phyloP scores from a whole-genome alignment of 805 yeast genomes.

The Candida cerambycidarum region DNA sequence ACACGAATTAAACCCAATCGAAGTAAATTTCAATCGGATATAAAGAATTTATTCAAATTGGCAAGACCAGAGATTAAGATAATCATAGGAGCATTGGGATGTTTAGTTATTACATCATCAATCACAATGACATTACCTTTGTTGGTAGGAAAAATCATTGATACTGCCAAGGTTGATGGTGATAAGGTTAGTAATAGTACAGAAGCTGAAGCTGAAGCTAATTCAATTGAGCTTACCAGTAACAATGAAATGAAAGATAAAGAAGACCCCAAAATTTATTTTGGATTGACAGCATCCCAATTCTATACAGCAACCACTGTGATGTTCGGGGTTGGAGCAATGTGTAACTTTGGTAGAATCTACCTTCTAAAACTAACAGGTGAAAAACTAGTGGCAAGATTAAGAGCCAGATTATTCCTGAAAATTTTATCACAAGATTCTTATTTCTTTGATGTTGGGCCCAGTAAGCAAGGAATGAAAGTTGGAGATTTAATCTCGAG shows the following conservation, averaged over 20 bases:
- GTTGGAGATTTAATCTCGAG: conserved; percentile 92
- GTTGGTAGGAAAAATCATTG: conserved; percentile 83
- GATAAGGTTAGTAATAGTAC: conserved; percentile 15
- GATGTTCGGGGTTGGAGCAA: conserved; percentile 69
- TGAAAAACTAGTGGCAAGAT: conserved; percentile 80
- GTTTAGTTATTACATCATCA: conserved; percentile 69
- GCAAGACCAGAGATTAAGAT: conserved; percentile 53
- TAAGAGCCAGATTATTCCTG: conserved; percentile 73
- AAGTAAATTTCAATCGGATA: conserved; percentile 15
- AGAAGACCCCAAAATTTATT: conserved; percentile 18
- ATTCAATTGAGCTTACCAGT: neutral
- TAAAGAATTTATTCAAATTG: conserved; percentile 22
- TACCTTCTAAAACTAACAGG: conserved; percentile 75
- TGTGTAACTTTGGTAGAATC: conserved; percentile 81
- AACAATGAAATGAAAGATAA: neutral
- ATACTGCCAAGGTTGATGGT: conserved; percentile 48
- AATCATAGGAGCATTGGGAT: conserved; percentile 53
- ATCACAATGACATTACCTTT: conserved; percentile 81
- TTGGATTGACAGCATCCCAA: conserved; percentile 60
- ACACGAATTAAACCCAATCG: neutral
- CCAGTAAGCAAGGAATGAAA: conserved; percentile 47
- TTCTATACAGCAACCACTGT: conserved; percentile 64
- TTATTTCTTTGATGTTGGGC: conserved; percentile 81
- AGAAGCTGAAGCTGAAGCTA: no score
- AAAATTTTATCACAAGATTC: conserved; percentile 84